Conservation (phyloP, 495 filamentous ascomycete species). For the Hyphodiscus hymeniophilus region DNA sequence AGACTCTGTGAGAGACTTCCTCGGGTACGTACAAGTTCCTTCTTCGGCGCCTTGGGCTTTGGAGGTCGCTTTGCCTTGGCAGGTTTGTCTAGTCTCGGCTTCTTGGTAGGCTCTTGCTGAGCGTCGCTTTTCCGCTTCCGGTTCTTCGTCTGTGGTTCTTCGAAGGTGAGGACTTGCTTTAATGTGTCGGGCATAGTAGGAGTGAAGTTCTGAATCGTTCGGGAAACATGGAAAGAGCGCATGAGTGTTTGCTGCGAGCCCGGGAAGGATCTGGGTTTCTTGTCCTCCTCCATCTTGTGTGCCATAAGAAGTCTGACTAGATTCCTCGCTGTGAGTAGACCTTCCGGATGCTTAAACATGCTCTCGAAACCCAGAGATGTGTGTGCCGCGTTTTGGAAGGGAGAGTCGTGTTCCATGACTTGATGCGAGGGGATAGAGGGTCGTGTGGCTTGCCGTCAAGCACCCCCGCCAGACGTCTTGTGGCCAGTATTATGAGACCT, state of each 20-base stretch:
- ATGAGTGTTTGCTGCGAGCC: background rate
- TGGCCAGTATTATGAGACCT: too few species aligned
- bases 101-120: slow-evolving; percentile 4
- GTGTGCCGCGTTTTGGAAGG: background rate
- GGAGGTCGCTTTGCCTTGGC: slow-evolving; percentile 1
- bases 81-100: slow-evolving; percentile 4
- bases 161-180: slow-evolving; percentile 9
- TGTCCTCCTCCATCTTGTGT: background rate
- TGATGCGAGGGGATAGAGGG: too few species aligned
- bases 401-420: too few species aligned
- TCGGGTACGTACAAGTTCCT: background rate
- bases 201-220: background rate
- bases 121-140: slow-evolving; percentile 9
- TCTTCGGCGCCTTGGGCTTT: slow-evolving; percentile 8
- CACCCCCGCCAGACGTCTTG: too few species aligned
- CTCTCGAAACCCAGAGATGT: slow-evolving; percentile 7
- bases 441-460: too few species aligned
- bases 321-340: slow-evolving; percentile 14
- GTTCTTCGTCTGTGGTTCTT: background rate
- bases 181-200: slow-evolving; percentile 4
- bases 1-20: background rate
- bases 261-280: background rate
- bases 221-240: slow-evolving; percentile 1
- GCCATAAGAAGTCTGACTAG: slow-evolving; percentile 8
- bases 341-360: slow-evolving; percentile 12